Base-by-base conservation (phyloP, 2,329 filamentous ascomycete genomes). In the Colletotrichum abscissum region DNA sequence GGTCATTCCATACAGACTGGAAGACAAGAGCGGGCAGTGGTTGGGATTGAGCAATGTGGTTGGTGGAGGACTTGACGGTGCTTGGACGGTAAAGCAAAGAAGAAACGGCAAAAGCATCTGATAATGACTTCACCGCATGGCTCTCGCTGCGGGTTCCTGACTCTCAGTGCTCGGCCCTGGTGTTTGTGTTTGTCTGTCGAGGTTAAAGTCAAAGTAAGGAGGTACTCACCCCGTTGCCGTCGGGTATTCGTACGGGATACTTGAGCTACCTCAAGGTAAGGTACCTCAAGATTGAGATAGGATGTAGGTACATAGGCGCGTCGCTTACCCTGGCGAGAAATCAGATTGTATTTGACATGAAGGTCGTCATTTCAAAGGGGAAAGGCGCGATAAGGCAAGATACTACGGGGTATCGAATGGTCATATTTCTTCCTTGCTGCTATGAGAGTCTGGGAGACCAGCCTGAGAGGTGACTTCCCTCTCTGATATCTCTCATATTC, bases 81-180 rank as follows among this genome's bases (percentile, higher is more conserved):
- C 70, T 73, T 56, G 66, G 70, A 73, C 70, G 55, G 55, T 57
- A 62, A 73, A 73, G 66, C 70, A 70, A 60, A 58, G 60, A 65
- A 60, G 55, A 60, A 70, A 54, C 59, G 70, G 70, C 66, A 60
- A 65, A 73, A 73, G 60, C 70, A 70, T 70, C 70, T 73, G 70
- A 73, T 56, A 60, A 73, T 73, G 70, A 73, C 70, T 73, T 73
- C 67, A 65, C 67, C n/a, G 55, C 66, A 65, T 65, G 38, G 67
- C 60, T 60, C 42, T 38, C 55, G 52, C 35, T 24, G 66, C 54
- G 46, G 26, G 26, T 60, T 65, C 49, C 60, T 59, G 60, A 52
- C 55, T 73, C 55, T 16, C 49, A 11, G 63, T 12, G 26, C 24
- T 64, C 52, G 38, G 55, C 46, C 33, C 49, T 24, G 49, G 62